Evolutionary conservation across 371 early-diverging fungal species (phyloP), one percentile per base, ranked within the genome.

Genomic region (Rhizopus sp.): DNA sequence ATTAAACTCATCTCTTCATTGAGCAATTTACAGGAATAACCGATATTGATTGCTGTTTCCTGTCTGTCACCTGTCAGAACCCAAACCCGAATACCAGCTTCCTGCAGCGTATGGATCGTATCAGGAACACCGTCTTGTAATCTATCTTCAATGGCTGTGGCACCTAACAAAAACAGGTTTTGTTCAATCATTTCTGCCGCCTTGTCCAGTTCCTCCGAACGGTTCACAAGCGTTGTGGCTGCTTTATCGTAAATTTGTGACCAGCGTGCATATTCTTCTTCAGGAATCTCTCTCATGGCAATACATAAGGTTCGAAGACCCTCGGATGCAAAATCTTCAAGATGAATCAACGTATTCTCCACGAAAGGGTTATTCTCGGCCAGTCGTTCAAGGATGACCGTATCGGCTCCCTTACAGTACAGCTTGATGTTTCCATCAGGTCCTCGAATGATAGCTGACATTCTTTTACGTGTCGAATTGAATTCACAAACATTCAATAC

Each of bases 351-450:
- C 5, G 93, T 92, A 0, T 79, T 61, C 41, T 92, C 94, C 40
- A 90, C 87, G 78, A 88, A 93, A 17, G 86, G 88, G 58, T 89
- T 90, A 53, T 81, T 80, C 32, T 85, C 78, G 3, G 84, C 86
- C 59, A 98, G 68, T 7, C 97, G 84, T 77, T 99, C 99, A 40
- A 96, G 64, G 63, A 98, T 97, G 12, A 98, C 97, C 0, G 96
- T 95, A 70, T 99, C 99, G 7, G 99, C 98, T 38, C 99, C 99
- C 68, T 99, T 99, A 67, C 91, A 92, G 80, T 94, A 96, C 48
- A 98, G 73, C 64, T 91, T 90, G 69, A 98, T 92, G 38, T 87
- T 83, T 32, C 93, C 93, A 62, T 96, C 94, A 4, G 96, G 93
- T 35, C 88, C 82, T 13, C 96, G 88, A 8, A 96, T 81, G 32